Evolutionary conservation across 2,329 filamentous ascomycete species (phyloP).

Genomic region (Paramyrothecium roridum): DNA sequence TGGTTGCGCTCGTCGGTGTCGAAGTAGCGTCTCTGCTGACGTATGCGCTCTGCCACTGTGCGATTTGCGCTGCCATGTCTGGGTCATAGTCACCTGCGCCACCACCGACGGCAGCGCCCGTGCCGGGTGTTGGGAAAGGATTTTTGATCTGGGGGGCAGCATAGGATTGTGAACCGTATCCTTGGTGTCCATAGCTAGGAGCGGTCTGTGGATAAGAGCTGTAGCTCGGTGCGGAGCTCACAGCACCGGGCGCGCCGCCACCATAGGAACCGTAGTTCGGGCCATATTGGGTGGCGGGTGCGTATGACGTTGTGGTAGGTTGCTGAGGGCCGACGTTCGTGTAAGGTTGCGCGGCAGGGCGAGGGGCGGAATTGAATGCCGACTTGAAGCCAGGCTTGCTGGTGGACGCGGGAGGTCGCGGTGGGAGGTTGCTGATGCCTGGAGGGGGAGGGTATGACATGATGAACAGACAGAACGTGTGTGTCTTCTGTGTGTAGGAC

Average conservation of each 20-base stretch:
- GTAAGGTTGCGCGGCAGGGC: constrained; percentile 34
- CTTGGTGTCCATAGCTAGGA: constrained; percentile 23
- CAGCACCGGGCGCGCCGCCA: constrained; percentile 14
- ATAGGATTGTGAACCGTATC: constrained; percentile 41
- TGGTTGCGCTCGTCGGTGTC: constrained; percentile 24
- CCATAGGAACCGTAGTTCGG: constrained; percentile 36
- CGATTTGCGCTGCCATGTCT: constrained; percentile 86
- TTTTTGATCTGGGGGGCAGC: constrained; percentile 71
- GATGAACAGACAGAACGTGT: constrained; percentile 51
- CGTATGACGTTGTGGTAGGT: constrained; percentile 28
- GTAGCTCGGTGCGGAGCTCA: constrained; percentile 18
- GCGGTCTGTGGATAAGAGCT: constrained; percentile 22
- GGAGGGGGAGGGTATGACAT: constrained; percentile 87
- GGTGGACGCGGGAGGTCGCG: constrained; percentile 66
- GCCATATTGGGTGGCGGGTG: constrained; percentile 40
- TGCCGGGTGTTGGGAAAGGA: constrained; percentile 67
- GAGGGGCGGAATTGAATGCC: constrained; percentile 42
- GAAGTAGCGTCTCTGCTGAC: constrained; percentile 56
- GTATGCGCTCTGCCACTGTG: constrained; percentile 93
- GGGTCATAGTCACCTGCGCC: constrained; percentile 55
- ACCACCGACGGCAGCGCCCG: constrained; percentile 31
- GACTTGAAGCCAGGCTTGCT: constrained; percentile 40
- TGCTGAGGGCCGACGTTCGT: constrained; percentile 23
- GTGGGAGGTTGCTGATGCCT: constrained; percentile 66
- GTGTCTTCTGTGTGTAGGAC: constrained; percentile 24